Evolutionary conservation across 257 asterid species (phyloP).

Genomic region (Nicotiana benthamiana): DNA sequence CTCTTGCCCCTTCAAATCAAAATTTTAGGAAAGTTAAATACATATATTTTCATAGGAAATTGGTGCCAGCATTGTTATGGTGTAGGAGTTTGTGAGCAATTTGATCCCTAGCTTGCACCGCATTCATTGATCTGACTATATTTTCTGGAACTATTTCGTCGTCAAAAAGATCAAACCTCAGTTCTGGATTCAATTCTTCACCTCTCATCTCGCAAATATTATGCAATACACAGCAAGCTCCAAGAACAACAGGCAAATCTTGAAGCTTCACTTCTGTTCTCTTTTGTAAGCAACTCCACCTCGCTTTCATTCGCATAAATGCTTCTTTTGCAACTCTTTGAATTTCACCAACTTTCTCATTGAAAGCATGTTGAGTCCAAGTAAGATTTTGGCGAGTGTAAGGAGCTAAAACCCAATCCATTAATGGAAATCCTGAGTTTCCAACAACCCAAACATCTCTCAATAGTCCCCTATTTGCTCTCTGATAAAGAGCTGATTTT

Average conservation of each 20-base stretch:
- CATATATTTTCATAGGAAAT: slow-evolving; percentile 17
- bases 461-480: slow-evolving; percentile 46
- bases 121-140: slow-evolving; percentile 33
- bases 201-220: slow-evolving; percentile 67
- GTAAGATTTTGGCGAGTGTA: slow-evolving; percentile 47
- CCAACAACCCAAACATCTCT: slow-evolving; percentile 50
- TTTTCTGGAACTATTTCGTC: slow-evolving; percentile 49
- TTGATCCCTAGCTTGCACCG: slow-evolving; percentile 49
- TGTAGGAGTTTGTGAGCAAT: slow-evolving; percentile 78
- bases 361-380: slow-evolving; percentile 75
- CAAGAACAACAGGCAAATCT: slow-evolving; percentile 73
- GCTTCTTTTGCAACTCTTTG: slow-evolving; percentile 48
- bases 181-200: slow-evolving; percentile 45
- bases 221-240: slow-evolving; percentile 85
- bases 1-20: not conserved
- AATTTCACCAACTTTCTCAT: slow-evolving; percentile 44
- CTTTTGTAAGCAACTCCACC: slow-evolving; percentile 82
- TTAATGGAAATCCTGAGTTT: slow-evolving; percentile 43
- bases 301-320: slow-evolving; percentile 59
- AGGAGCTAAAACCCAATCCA: slow-evolving; percentile 70
- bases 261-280: slow-evolving; percentile 82
- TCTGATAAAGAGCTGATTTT: slow-evolving; percentile 58
- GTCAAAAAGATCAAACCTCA: slow-evolving; percentile 52
- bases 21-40: not conserved
- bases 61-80: slow-evolving; percentile 47